Conservation (phyloP, 805 yeast species). For the Candida anglica region DNA sequence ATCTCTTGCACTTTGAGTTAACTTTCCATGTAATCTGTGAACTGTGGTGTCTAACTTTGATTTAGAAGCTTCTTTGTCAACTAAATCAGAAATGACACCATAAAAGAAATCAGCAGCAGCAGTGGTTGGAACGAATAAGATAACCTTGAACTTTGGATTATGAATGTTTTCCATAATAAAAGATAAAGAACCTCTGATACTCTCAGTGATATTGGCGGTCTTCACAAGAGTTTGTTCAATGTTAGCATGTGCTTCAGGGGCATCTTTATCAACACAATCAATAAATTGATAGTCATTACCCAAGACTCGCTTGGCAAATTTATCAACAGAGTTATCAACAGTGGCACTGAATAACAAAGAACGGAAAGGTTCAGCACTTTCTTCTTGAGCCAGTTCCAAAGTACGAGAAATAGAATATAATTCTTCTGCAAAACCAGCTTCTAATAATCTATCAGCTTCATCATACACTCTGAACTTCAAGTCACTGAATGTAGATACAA, state of each 20-base stretch:
- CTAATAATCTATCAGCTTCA: constrained; percentile 87
- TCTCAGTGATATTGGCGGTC: constrained; percentile 53
- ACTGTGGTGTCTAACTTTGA: constrained; percentile 17
- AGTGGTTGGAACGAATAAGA: constrained; percentile 79
- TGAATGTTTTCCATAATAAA: constrained; percentile 41
- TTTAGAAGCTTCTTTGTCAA: constrained; percentile 14
- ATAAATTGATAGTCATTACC: constrained; percentile 54
- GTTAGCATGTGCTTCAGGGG: constrained; percentile 71
- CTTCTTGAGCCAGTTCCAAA: constrained; percentile 34
- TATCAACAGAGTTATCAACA: constrained; percentile 61
- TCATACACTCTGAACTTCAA: constrained; percentile 72
- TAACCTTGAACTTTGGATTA: constrained; percentile 61
- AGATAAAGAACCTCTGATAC: constrained; percentile 53
- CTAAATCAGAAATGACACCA: constrained; percentile 27
- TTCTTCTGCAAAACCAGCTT: constrained; percentile 72
- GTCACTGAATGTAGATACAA: constrained; percentile 44
- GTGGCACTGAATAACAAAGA: constrained; percentile 88
- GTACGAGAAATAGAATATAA: constrained; percentile 53
- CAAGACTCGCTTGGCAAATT: constrained; percentile 58
- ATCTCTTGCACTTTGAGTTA: constrained; percentile 67
- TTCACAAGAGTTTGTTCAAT: constrained; percentile 64
- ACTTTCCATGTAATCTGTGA: constrained; percentile 62
- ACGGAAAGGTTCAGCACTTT: constrained; percentile 38
- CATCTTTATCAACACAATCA: constrained; percentile 72
- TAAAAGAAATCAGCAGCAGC: constrained; percentile 59